phyloP scores from a whole-genome alignment of 257 asterid genomes.

The Salvia splendens region DNA sequence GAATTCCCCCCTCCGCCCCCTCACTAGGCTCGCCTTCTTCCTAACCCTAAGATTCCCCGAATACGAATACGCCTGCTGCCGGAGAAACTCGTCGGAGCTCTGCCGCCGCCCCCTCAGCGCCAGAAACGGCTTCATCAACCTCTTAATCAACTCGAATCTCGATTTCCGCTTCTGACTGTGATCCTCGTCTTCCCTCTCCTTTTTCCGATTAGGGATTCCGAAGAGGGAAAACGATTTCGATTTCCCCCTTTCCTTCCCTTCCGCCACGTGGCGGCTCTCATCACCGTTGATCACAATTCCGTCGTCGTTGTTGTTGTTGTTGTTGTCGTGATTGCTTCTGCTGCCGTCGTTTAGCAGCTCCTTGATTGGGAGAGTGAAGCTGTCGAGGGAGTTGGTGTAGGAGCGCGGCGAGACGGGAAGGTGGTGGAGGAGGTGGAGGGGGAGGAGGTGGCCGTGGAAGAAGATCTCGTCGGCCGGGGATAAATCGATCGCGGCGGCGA shows the following conservation, averaged over 20 bases:
- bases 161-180: constrained; percentile 44
- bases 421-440: constrained; percentile 80
- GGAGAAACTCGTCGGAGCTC: constrained; percentile 29
- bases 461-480: constrained; percentile 97
- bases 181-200: constrained; percentile 35
- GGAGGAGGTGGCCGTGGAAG: constrained; percentile 90
- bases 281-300: neutral
- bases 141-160: constrained; percentile 57
- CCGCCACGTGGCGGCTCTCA: constrained; percentile 13
- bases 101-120: constrained; percentile 40
- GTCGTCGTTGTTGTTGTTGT: neutral
- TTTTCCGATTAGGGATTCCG: constrained; percentile 53
- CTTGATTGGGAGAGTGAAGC: constrained; percentile 58
- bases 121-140: constrained; percentile 61
- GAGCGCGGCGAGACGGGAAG: constrained; percentile 68
- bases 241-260: constrained; percentile 41
- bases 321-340: neutral
- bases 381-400: constrained; percentile 65
- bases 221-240: constrained; percentile 65
- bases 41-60: constrained; percentile 65
- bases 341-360: constrained; percentile 30
- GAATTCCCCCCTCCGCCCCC: constrained; percentile 54
- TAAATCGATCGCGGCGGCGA: constrained; percentile 65
- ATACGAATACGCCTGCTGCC: constrained; percentile 49
- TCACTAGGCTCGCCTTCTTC: constrained; percentile 41